Conservation (phyloP, 805 yeast species). For the Ogataea paraovalis region DNA sequence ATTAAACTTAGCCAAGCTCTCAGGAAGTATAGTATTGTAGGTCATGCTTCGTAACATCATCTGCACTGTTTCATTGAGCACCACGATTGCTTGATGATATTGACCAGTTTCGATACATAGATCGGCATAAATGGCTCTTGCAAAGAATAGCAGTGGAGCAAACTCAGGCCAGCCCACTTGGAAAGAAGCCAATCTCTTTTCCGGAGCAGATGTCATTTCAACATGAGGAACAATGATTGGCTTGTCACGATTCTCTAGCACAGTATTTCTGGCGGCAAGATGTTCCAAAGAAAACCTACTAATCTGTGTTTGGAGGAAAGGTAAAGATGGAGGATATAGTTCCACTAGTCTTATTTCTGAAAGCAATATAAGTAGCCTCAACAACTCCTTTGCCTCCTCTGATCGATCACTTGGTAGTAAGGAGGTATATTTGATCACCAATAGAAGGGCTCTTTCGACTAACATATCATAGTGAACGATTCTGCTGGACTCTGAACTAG, state of each 20-base stretch:
- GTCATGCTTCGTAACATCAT: background rate
- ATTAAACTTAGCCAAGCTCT: conserved; percentile 11
- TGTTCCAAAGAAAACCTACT: background rate
- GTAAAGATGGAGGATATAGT: conserved; percentile 25
- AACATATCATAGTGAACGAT: background rate
- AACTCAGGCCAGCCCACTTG: conserved; percentile 28
- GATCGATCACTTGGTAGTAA: conserved; percentile 19
- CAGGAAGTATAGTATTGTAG: background rate
- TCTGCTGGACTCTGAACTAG: background rate
- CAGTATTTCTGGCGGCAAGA: background rate
- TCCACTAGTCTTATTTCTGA: conserved; percentile 24
- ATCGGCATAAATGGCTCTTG: conserved; percentile 25
- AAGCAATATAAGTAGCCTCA: conserved; percentile 19
- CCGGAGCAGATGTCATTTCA: background rate
- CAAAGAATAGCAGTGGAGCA: conserved; percentile 20
- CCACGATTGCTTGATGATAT: conserved; percentile 14
- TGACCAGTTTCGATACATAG: conserved; percentile 23
- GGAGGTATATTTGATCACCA: conserved; percentile 21
- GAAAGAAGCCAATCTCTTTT: background rate
- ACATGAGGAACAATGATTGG: background rate
- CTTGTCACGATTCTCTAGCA: background rate
- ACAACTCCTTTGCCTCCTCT: conserved; percentile 18
- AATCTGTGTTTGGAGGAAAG: conserved; percentile 13
- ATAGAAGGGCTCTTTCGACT: conserved; percentile 21
- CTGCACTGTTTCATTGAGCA: background rate